Base-by-base conservation (phyloP, 2,329 filamentous ascomycete species). In the Aureobasidium leucospermi region DNA sequence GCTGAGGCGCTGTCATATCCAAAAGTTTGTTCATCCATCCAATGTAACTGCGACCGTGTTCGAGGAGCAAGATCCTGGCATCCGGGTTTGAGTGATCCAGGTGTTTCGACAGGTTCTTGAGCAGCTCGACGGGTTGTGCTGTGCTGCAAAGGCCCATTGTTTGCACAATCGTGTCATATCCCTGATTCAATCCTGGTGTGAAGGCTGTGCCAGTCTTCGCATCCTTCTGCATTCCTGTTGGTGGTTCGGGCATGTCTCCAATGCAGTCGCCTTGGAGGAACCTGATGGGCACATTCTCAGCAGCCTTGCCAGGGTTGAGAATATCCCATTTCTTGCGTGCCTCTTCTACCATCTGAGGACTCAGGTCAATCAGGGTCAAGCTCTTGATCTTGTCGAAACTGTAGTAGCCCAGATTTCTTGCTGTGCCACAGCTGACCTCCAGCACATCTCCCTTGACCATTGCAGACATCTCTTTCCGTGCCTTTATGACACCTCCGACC, bases 141-240 rank as follows among this genome's bases (percentile, higher is more conserved):
- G 77, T 79, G 38, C 76, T 78, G 68, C 78, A 80, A 7, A 80
- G 68, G 6, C 78, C 78, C 76, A 80, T 79, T 3, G 78, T 79
- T 66, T 80, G 77, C 47, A 80, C 67, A 41, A 80, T 75, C 1
- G 77, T 79, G 59, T 79, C 77, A 66, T 77, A 80, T 28, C 72
- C 72, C 34, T 73, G 73, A 11, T 71, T 65, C 3, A 63, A 62
- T 9, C 29, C 46, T 46, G 52, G 42, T 16, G 31, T 46, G 23
- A 39, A 47, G 19, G 55, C 32, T 7, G 55, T 58, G 15, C 34
- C 43, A 10, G 43, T 55, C 42, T 59, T 59, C 9, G 39, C 43
- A 23, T 49, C 38, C 2, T 23, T 48, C 16, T 52, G 41, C 16
- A 52, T 29, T 2, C 61, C 41, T 0, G 58, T 63, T 31, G 74